A percentile compares a stretch with the other conserved stretches of the same genome.
These are phyloP conservation scores for Yueomyces sp. DNA, from an alignment of 805 yeast genomes.

Conservation along the genomic window DNA sequence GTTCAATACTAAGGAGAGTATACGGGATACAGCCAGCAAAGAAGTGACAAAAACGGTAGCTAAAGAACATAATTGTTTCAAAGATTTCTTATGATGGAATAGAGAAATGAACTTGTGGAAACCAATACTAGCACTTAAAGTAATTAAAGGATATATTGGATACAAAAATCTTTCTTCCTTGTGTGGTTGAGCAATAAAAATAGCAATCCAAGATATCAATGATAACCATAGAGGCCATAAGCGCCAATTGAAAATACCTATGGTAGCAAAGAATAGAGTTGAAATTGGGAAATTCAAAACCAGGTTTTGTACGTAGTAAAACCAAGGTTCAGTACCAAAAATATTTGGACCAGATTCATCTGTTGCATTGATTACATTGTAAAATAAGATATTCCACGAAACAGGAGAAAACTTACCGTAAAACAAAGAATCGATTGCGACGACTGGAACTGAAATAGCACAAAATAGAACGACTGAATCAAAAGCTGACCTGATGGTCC, in stretches of 20 bases:
- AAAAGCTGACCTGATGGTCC: slow-evolving; percentile 16
- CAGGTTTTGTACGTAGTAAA: slow-evolving; percentile 57
- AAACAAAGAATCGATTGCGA: slow-evolving; percentile 42
- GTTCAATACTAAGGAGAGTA: slow-evolving; percentile 45
- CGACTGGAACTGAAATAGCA: slow-evolving; percentile 7
- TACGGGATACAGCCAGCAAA: slow-evolving; percentile 34
- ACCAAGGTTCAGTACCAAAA: slow-evolving; percentile 74
- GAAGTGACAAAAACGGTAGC: slow-evolving; percentile 6
- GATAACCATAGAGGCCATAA: slow-evolving; percentile 32
- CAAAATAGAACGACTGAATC: slow-evolving; percentile 13
- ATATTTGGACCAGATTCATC: slow-evolving; percentile 74
- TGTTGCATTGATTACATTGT: slow-evolving; percentile 61
- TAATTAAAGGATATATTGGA: slow-evolving; percentile 64
- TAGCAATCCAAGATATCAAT: slow-evolving; percentile 46
- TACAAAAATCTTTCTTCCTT: slow-evolving; percentile 88
- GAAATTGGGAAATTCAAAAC: slow-evolving; percentile 56
- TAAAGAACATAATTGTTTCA: slow-evolving; percentile 7
- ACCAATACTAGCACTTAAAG: slow-evolving; percentile 47
- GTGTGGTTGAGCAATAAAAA: slow-evolving; percentile 71
- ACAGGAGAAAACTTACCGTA: slow-evolving; percentile 54
- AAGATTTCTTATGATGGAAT: slow-evolving; percentile 1
- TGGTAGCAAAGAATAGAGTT: slow-evolving; percentile 16
- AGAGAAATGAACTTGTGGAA: slow-evolving; percentile 12
- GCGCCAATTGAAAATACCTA: slow-evolving; percentile 16
- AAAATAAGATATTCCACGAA: slow-evolving; percentile 68